Base-by-base conservation (phyloP, 1,139 yeast genomes). In the Lodderomyces parapsilosis region DNA sequence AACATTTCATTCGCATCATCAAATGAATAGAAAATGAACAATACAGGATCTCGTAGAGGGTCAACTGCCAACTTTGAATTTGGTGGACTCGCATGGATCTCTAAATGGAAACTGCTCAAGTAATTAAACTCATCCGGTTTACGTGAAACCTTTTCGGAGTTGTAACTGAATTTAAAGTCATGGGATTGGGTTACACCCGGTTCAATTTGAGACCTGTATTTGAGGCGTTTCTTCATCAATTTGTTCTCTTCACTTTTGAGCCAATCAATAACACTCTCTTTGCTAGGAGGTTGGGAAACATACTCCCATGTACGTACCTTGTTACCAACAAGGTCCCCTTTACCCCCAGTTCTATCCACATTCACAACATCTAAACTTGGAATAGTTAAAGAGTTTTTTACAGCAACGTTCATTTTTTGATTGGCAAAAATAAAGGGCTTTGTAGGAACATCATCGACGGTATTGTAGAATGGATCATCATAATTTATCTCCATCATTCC, bases 361-460 rank as follows among this genome's bases (percentile, higher is more conserved):
- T 47, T 19, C 7, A 59, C 52, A 40, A 56, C 43, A 4, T 51
- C 49, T 14, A 59, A 41, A 2, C 41, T 41, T 3, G 51, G 50
- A 1, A 56, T 32, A 23, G 44, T 41, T 1, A 45, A 43, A 2
- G 50, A 53, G 35, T 57, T 56, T 9, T 48, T 44, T 6, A 58
- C 52, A 0, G 74, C 72, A 1, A 82, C 60, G 1, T 57, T 65
- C 48, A 82, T 81, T 50, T 76, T 79, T 46, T 74, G 79, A 17
- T 90, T 90, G 0, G 91, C 90, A 62, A 81, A 83, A 1, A 78
- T 61, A 46, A 83, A 72, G 0, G 94, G 83, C 22, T 65, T 67
- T 0, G 62, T 42, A 1, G 84, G 83, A 4, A 78, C 65, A 50
- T 86, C 87, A 1, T 58, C 56, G 0, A 66, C 60, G 25, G 72